Evolutionary conservation across 2,329 filamentous ascomycete genomes (phyloP).

Genomic region (Arthroderma sp.): DNA sequence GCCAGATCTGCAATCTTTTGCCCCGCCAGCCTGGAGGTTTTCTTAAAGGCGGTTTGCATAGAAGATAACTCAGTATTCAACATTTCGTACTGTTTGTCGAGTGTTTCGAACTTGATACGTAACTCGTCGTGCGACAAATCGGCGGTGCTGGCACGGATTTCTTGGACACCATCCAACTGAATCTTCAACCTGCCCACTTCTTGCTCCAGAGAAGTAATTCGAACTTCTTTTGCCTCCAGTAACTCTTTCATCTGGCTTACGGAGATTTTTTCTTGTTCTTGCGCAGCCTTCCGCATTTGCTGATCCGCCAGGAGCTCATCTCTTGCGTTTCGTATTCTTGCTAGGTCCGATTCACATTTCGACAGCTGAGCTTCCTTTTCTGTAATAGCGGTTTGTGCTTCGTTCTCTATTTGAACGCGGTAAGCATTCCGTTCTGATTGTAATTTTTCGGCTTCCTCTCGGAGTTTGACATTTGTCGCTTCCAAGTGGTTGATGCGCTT

Average conservation of each 20-base stretch:
- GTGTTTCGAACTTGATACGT: conserved; percentile 55
- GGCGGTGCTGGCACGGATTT: conserved; percentile 37
- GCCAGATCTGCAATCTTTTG: conserved; percentile 74
- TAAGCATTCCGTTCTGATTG: conserved; percentile 76
- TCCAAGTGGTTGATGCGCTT: conserved; percentile 85
- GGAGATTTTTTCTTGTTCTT: conserved; percentile 61
- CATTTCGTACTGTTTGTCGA: conserved; percentile 68
- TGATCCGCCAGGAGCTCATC: conserved; percentile 80
- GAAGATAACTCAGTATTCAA: conserved; percentile 79
- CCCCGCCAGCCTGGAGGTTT: conserved; percentile 68
- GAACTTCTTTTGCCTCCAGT: conserved; percentile 61
- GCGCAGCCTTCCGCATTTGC: conserved; percentile 61
- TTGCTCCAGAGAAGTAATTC: conserved; percentile 68
- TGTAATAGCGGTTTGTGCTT: conserved; percentile 56
- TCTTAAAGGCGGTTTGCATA: conserved; percentile 77
- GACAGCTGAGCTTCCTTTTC: conserved; percentile 76
- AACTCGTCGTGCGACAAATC: conserved; percentile 57
- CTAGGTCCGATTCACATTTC: conserved; percentile 69
- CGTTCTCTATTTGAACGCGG: conserved; percentile 66
- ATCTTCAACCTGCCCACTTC: conserved; percentile 60
- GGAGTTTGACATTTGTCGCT: conserved; percentile 70
- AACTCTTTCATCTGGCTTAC: conserved; percentile 67
- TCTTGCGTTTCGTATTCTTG: conserved; percentile 66
- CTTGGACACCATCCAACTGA: conserved; percentile 38
- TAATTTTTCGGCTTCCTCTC: conserved; percentile 72